Conservation (phyloP, 805 yeast genomes). For the Candida awuae region DNA sequence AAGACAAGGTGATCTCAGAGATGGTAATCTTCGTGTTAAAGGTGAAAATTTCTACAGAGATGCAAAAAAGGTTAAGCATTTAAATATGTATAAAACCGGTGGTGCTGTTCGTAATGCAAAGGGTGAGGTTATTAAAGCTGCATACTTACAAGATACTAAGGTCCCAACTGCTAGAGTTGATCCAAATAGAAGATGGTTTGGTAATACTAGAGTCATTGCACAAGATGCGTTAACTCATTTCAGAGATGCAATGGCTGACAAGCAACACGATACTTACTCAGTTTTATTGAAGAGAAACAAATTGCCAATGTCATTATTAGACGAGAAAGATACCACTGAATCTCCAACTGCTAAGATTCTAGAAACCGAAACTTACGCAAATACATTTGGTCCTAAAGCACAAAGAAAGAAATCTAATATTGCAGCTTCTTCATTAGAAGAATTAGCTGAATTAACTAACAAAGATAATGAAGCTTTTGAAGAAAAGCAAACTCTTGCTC, state of each 20-base stretch:
- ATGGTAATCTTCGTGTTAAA: slow-evolving; percentile 86
- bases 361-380: slow-evolving; percentile 78
- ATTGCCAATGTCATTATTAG: slow-evolving; percentile 89
- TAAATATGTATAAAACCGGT: slow-evolving; percentile 91
- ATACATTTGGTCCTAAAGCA: slow-evolving; percentile 89
- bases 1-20: slow-evolving; percentile 73
- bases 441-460: slow-evolving; percentile 53
- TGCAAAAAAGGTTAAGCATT: slow-evolving; percentile 82
- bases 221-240: slow-evolving; percentile 94
- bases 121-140: slow-evolving; percentile 84
- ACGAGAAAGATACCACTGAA: slow-evolving; percentile 72
- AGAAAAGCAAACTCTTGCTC: slow-evolving; percentile 68
- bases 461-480: slow-evolving; percentile 51
- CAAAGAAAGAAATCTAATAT: slow-evolving; percentile 87
- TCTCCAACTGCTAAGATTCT: slow-evolving; percentile 73
- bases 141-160: slow-evolving; percentile 79
- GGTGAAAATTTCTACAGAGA: slow-evolving; percentile 96
- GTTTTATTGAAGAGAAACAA: slow-evolving; percentile 83
- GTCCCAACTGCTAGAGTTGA: slow-evolving; percentile 89
- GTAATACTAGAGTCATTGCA: slow-evolving; percentile 93
- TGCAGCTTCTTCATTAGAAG: slow-evolving; percentile 69
- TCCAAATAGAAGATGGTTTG: slow-evolving; percentile 96
- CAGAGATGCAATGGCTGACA: slow-evolving; percentile 87
- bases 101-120: slow-evolving; percentile 76
- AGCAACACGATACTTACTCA: slow-evolving; percentile 73